phyloP scores from a whole-genome alignment of 75 land plant species.

The Pseudotsuga menziesii region DNA sequence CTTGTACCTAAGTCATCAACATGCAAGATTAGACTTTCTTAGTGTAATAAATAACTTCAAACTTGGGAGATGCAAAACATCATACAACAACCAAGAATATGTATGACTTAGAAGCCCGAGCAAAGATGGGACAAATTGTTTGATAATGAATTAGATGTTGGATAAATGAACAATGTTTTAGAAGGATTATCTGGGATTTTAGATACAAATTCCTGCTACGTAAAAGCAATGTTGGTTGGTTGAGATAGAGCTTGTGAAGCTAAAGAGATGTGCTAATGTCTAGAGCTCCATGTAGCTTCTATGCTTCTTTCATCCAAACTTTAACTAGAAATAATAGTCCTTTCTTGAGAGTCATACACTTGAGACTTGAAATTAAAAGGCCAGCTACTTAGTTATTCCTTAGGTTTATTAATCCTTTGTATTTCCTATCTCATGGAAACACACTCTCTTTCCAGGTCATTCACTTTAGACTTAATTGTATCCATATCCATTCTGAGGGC shows the following conservation, averaged over 20 bases:
- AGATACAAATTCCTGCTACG: not conserved
- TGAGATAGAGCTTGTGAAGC: not conserved
- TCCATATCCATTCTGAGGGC: slow-evolving; percentile 33
- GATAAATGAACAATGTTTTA: not conserved
- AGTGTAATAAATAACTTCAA: not conserved
- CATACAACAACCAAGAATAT: not conserved
- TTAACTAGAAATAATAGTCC: slow-evolving; percentile 17
- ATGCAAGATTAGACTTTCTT: not conserved
- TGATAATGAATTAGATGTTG: not conserved
- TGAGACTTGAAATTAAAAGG: slow-evolving; percentile 25
- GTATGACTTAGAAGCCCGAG: too few relatives aligned
- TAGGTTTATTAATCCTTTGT: slow-evolving; percentile 43
- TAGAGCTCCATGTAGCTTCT: not conserved
- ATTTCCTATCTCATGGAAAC: slow-evolving; percentile 55
- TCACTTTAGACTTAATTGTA: slow-evolving; percentile 37
- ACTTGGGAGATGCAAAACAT: slow-evolving; percentile 1
- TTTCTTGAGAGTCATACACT: slow-evolving; percentile 29
- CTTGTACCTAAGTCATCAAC: not conserved
- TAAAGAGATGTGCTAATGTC: not conserved
- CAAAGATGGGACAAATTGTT: not conserved
- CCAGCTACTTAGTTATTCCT: slow-evolving; percentile 26
- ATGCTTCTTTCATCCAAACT: not conserved
- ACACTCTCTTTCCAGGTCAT: slow-evolving; percentile 64
- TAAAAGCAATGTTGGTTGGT: not conserved
- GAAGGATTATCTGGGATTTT: too few relatives aligned